A percentile compares a stretch with the other conserved stretches of the same genome.
Evolutionary conservation across 495 filamentous ascomycete genomes (phyloP).

Genomic region (Filosporella fistucella): DNA sequence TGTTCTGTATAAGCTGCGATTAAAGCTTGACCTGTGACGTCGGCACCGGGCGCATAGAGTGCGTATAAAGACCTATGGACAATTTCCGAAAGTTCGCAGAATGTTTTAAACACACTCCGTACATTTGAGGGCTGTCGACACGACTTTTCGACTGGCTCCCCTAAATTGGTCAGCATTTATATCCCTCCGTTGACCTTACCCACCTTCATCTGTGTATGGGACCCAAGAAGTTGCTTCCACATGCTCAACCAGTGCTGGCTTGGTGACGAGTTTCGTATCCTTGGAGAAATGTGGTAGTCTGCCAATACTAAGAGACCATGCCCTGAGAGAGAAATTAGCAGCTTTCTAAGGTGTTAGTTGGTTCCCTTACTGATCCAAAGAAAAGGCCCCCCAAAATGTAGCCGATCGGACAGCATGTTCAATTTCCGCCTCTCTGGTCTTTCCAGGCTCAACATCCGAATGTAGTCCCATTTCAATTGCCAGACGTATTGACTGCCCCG

Average conservation of each 20-base stretch:
- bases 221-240: slow-evolving; percentile 51
- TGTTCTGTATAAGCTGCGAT: slow-evolving; percentile 54
- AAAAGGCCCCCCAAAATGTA: slow-evolving; percentile 70
- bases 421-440: slow-evolving; percentile 43
- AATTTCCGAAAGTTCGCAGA: slow-evolving; percentile 63
- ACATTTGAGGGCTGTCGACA: slow-evolving; percentile 51
- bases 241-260: slow-evolving; percentile 49
- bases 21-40: slow-evolving; percentile 51
- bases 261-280: slow-evolving; percentile 48
- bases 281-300: slow-evolving; percentile 58
- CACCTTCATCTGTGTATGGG: slow-evolving; percentile 54
- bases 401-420: slow-evolving; percentile 60
- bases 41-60: slow-evolving; percentile 55
- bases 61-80: slow-evolving; percentile 61
- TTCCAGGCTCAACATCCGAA: slow-evolving; percentile 26
- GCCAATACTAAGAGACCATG: slow-evolving; percentile 60
- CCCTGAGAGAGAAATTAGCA: slow-evolving; percentile 37
- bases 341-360: slow-evolving; percentile 54
- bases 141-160: slow-evolving; percentile 39
- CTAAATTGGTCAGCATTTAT: slow-evolving; percentile 4
- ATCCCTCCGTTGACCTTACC: neutral
- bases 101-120: slow-evolving; percentile 53
- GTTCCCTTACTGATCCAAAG: slow-evolving; percentile 64
- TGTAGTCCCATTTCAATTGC: slow-evolving; percentile 66
- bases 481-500: slow-evolving; percentile 59